Percentiles rank a stretch among this genome's conserved stretches.
These are phyloP conservation scores for Dioszegia aurantiaca DNA, from an alignment of 768 basidiomycete genomes.

Conservation along the genomic window DNA sequence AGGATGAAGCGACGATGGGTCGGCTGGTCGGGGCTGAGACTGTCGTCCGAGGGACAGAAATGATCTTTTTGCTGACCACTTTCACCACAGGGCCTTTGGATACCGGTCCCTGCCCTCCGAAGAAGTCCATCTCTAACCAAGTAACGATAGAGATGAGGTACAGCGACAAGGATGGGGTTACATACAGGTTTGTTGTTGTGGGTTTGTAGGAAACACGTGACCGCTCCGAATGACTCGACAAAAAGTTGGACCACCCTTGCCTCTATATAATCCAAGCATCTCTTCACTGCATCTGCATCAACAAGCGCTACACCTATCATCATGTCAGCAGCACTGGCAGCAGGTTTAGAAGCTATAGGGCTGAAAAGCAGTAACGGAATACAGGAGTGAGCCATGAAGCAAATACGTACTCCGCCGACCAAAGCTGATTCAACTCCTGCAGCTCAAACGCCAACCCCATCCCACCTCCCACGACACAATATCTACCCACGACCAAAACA, in stretches of 20 bases:
- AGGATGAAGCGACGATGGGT: not conserved
- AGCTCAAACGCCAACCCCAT: slow-evolving; percentile 3
- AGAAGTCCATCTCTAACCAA: slow-evolving; percentile 25
- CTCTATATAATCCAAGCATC: not conserved
- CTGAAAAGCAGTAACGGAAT: not conserved
- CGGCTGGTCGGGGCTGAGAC: slow-evolving; percentile 3
- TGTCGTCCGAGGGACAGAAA: slow-evolving; percentile 4
- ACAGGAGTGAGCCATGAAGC: not conserved
- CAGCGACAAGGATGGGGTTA: no score
- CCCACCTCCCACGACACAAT: slow-evolving; percentile 1
- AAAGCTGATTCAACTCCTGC: not conserved
- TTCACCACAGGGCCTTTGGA: slow-evolving; percentile 20
- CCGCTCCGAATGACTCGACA: not conserved
- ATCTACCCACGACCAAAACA: slow-evolving; percentile 2
- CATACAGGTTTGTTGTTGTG: not conserved
- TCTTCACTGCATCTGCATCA: no score
- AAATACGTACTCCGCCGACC: not conserved
- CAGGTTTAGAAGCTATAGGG: slow-evolving; percentile 6
- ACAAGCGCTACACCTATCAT: not conserved
- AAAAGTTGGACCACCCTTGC: not conserved
- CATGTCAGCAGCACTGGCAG: slow-evolving; percentile 8
- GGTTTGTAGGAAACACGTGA: not conserved
- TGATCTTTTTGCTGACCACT: slow-evolving; percentile 20
- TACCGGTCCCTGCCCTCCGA: slow-evolving; percentile 20
- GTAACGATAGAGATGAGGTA: not conserved